These are phyloP conservation scores for Royoungia palumana DNA, from an alignment of 768 basidiomycete species.

Conservation along the genomic window DNA sequence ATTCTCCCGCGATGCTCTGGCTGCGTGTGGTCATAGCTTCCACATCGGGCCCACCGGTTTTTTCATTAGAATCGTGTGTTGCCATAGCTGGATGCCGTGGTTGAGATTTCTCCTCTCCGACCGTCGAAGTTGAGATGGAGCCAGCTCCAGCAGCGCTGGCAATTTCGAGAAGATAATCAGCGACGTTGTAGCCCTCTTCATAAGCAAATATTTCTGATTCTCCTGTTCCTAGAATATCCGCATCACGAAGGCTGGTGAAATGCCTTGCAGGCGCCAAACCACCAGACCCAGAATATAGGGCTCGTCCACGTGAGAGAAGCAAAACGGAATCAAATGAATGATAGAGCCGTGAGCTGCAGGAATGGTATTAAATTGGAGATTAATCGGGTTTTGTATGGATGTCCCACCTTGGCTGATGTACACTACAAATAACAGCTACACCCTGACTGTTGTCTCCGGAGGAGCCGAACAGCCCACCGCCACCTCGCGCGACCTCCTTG, in stretches of 20 bases:
- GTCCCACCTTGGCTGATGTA: constrained; percentile 79
- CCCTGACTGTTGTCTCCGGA: constrained; percentile 44
- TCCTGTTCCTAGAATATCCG: constrained; percentile 33
- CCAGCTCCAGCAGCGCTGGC: constrained; percentile 62
- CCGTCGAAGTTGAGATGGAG: constrained; percentile 36
- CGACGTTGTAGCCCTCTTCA: constrained; percentile 84
- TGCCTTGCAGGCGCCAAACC: constrained; percentile 64
- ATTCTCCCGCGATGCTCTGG: constrained; percentile 32
- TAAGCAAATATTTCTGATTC: constrained; percentile 45
- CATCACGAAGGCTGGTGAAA: constrained; percentile 42
- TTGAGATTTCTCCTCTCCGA: constrained; percentile 3
- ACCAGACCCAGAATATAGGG: constrained; percentile 79
- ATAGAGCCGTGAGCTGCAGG: constrained; percentile 69
- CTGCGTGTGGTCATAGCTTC: constrained; percentile 20
- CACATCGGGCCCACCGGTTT: constrained; percentile 11
- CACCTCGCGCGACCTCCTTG: constrained; percentile 61
- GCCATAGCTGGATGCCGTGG: not conserved
- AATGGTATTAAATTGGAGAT: not conserved
- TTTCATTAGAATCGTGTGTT: constrained; percentile 12
- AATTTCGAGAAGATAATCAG: constrained; percentile 88
- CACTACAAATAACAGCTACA: constrained; percentile 80
- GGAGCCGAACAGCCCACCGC: constrained; percentile 23
- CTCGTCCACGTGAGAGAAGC: constrained; percentile 71
- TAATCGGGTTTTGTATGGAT: not conserved
- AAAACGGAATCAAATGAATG: constrained; percentile 82